phyloP scores from a whole-genome alignment of 495 filamentous ascomycete genomes.

The Usnea hakonensis region DNA sequence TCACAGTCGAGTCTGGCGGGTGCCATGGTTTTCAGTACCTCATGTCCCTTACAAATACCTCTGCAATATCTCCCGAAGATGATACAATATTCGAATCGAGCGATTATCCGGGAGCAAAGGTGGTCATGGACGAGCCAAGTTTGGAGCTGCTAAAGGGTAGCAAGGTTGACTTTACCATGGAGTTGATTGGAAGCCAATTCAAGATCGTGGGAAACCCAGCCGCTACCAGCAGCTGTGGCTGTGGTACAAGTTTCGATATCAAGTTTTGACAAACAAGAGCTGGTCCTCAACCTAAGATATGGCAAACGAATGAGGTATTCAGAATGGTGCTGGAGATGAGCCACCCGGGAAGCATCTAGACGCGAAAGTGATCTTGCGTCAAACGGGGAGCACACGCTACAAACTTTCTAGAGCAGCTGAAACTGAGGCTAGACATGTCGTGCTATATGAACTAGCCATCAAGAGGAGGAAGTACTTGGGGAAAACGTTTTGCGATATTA shows the following conservation, averaged over 20 bases:
- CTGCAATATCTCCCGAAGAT: constrained; percentile 57
- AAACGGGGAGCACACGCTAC: not conserved
- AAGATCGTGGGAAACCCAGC: constrained; percentile 88
- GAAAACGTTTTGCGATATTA: not conserved
- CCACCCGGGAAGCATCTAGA: not conserved
- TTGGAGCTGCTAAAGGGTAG: constrained; percentile 85
- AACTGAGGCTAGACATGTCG: not conserved
- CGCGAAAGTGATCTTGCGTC: too few relatives aligned
- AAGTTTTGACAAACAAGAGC: constrained; percentile 40
- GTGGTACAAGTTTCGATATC: constrained; percentile 97
- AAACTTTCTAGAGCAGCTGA: not conserved
- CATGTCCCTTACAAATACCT: constrained; percentile 67
- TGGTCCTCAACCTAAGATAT: not conserved
- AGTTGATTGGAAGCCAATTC: constrained; percentile 96
- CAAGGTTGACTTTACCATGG: constrained; percentile 91
- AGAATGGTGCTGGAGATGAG: not conserved
- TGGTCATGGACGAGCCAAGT: constrained; percentile 83
- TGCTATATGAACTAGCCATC: not conserved
- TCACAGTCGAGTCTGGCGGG: constrained; percentile 84
- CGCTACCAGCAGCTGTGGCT: constrained; percentile 91
- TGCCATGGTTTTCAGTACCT: constrained; percentile 98
- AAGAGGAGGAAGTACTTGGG: not conserved
- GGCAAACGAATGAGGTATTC: not conserved
- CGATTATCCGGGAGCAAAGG: constrained; percentile 51
- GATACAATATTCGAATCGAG: constrained; percentile 55